These are phyloP conservation scores for Cynara cardunculus DNA, from an alignment of 129 eudicot genomes.

Conservation along the genomic window DNA sequence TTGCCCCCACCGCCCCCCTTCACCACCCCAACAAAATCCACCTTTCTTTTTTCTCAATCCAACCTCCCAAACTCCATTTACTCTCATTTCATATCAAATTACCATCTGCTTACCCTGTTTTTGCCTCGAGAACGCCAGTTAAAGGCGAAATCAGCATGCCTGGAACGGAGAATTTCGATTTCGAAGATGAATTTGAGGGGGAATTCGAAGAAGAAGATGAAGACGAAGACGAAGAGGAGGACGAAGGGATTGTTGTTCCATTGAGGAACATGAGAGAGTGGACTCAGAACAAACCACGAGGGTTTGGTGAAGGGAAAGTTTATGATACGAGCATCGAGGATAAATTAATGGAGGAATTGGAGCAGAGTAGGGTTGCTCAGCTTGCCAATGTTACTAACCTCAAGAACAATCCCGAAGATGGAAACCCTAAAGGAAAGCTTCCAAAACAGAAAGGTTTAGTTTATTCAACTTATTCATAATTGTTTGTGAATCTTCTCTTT, in stretches of 20 bases:
- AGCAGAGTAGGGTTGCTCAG: conserved; percentile 78
- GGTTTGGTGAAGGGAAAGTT: conserved; percentile 88
- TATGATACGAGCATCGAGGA: conserved; percentile 90
- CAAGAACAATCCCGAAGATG: conserved; percentile 40
- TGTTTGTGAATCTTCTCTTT: not conserved
- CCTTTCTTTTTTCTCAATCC: conserved; percentile 22
- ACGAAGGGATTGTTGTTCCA: conserved; percentile 56
- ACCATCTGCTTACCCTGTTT: conserved; percentile 35
- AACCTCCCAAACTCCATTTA: conserved; percentile 17
- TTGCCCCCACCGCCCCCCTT: conserved; percentile 19
- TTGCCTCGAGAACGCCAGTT: conserved; percentile 35
- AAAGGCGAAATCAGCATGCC: conserved; percentile 8
- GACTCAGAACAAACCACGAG: conserved; percentile 60
- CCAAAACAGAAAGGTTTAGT: conserved; percentile 48
- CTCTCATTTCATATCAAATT: conserved; percentile 21
- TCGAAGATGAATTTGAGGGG: conserved; percentile 41
- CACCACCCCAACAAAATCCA: conserved; percentile 28
- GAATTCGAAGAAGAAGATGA: conserved; percentile 34
- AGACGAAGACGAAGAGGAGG: conserved; percentile 41
- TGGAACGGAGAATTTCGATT: conserved; percentile 27
- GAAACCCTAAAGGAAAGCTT: conserved; percentile 30
- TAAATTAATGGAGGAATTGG: conserved; percentile 69
- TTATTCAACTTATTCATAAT: not conserved
- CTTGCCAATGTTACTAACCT: conserved; percentile 70
- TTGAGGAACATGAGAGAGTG: conserved; percentile 56